These are phyloP conservation scores for Pugionium dolabratum DNA, from an alignment of 345 rosid genomes.

Conservation along the genomic window DNA sequence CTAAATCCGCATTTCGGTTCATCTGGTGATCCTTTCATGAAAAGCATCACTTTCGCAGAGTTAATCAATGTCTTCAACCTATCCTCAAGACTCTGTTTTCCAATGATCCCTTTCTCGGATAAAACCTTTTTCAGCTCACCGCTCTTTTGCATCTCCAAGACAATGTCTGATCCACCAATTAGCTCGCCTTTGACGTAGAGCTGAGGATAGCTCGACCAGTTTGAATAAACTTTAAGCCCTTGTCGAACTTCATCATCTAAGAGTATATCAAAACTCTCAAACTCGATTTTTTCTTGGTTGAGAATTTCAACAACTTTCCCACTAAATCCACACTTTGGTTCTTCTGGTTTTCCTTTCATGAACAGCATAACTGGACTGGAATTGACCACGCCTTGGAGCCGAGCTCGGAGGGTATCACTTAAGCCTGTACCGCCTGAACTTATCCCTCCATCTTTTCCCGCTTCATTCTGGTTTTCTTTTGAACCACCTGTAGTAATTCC, in stretches of 20 bases:
- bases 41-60: constrained; percentile 80
- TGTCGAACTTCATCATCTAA: constrained; percentile 83
- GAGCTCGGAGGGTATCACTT: constrained; percentile 54
- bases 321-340: constrained; percentile 91
- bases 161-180: constrained; percentile 91
- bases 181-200: constrained; percentile 78
- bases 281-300: constrained; percentile 64
- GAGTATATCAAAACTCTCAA: constrained; percentile 78
- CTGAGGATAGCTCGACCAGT: constrained; percentile 99
- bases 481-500: constrained; percentile 47
- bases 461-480: constrained; percentile 37
- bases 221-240: constrained; percentile 87
- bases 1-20: constrained; percentile 91
- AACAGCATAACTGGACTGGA: constrained; percentile 79
- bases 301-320: constrained; percentile 89
- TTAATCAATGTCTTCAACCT: constrained; percentile 57
- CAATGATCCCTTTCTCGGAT: constrained; percentile 59
- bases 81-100: constrained; percentile 61
- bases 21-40: constrained; percentile 95
- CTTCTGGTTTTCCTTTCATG: constrained; percentile 93
- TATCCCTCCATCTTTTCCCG: constrained; percentile 54
- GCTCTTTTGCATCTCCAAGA: constrained; percentile 91
- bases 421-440: constrained; percentile 55
- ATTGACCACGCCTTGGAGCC: constrained; percentile 61
- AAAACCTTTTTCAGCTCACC: constrained; percentile 73